Base-by-base conservation (phyloP, 1,284 basidiomycete genomes). In the Athelia psychrophila region DNA sequence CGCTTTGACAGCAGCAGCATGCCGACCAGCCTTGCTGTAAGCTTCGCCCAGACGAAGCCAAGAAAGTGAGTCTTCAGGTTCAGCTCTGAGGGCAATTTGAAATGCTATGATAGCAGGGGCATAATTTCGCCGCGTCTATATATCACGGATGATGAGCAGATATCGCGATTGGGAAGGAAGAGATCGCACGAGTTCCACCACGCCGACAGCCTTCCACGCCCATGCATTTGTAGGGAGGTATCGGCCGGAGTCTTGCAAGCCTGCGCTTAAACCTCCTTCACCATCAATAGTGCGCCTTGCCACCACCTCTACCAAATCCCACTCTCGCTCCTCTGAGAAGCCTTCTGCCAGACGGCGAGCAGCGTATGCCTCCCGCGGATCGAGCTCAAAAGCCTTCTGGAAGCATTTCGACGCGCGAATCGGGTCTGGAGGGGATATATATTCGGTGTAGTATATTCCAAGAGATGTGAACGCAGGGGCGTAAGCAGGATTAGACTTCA, bases 121-220 rank as follows among this genome's bases (percentile, higher is more conserved):
- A 62, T 88, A 93, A 55, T 91, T 86, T 51, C 81, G 81, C 51
- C 86, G 84, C 57, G 84, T 86, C 91, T 95, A 56, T 27, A 58
- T 44, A 52, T 16, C 22, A 20, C 19, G 19, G 24, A 48, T 56
- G 52, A 52, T 54, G 23, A 48, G 36, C 56, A 48, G 13, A 50
- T 52, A 45, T 10, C 5, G 18, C 20, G 24, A 40, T 36, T 20
- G 8, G 20, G 27, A 42, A 22, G 36, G 49, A 33, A 25, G n/a
- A 20, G 45, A 30, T 33, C 20, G 71, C 62, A 94, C 94, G 72
- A 98, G 74, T 64, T 98, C 93, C 1, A 96, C 95, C 1, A 92
- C 84, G 1, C 97, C 97, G 24, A 97, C 75, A 10, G 97, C 96
- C 69, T 98, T 98, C 95, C 95, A 99, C 1, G 97, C 97, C 97